phyloP scores from a whole-genome alignment of 2,329 filamentous ascomycete genomes.

The Fusarium napiforme region DNA sequence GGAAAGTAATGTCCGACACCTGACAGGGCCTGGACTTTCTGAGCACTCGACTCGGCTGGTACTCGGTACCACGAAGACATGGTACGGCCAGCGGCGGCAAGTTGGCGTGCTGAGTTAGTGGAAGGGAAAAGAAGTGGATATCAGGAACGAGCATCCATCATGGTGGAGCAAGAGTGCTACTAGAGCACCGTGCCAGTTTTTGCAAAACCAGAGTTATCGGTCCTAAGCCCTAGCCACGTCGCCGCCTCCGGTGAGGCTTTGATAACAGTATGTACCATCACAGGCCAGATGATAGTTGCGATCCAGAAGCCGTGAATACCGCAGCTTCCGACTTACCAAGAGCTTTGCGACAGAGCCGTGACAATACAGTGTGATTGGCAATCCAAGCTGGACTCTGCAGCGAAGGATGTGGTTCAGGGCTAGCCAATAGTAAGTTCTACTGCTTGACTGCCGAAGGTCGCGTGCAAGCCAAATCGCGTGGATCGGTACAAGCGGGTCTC shows the following conservation, averaged over 20 bases:
- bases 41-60: slow-evolving; percentile 28
- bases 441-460: slow-evolving; percentile 43
- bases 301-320: neutral
- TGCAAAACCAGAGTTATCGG: slow-evolving; percentile 34
- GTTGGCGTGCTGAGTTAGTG: slow-evolving; percentile 36
- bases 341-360: neutral
- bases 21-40: slow-evolving; percentile 39
- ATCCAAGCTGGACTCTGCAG: neutral
- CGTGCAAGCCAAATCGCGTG: slow-evolving; percentile 45
- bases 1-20: slow-evolving; percentile 43
- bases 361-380: slow-evolving; percentile 1
- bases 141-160: slow-evolving; percentile 29
- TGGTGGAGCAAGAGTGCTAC: slow-evolving; percentile 22
- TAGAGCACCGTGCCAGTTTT: slow-evolving; percentile 26
- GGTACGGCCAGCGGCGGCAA: slow-evolving; percentile 44
- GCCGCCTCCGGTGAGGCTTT: slow-evolving; percentile 32
- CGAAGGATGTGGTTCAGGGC: slow-evolving; percentile 3
- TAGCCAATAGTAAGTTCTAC: slow-evolving; percentile 17
- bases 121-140: slow-evolving; percentile 37
- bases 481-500: slow-evolving; percentile 42
- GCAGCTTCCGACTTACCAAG: neutral
- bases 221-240: slow-evolving; percentile 33
- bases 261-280: slow-evolving; percentile 19
- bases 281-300: neutral
- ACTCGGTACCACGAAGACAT: slow-evolving; percentile 21